Percentiles rank a stretch among this genome's conserved stretches.
These are phyloP conservation scores for Stereocaulon alpinum DNA, from an alignment of 495 filamentous ascomycete species.

Conservation along the genomic window DNA sequence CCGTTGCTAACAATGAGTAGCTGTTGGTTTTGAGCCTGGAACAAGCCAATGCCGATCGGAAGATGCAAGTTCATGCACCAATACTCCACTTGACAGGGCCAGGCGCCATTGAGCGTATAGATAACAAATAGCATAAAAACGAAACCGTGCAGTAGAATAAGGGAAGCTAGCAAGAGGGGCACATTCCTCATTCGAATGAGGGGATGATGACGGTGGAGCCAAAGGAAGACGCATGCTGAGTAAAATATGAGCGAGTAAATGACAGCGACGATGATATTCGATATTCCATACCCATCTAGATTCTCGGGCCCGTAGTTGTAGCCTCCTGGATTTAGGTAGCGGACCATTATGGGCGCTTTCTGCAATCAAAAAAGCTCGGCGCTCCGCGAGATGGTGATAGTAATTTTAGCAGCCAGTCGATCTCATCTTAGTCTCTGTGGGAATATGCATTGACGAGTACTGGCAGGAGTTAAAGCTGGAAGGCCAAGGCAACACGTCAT, in stretches of 20 bases:
- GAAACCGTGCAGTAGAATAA: constrained; percentile 56
- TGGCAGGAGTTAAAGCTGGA: too few relatives aligned
- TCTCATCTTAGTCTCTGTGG: too few relatives aligned
- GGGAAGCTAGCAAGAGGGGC: constrained; percentile 44
- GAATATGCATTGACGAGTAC: too few relatives aligned
- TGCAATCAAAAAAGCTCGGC: too few relatives aligned
- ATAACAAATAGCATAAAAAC: constrained; percentile 47
- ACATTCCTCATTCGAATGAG: constrained; percentile 57
- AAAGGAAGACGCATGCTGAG: constrained; percentile 44
- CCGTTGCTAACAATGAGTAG: constrained; percentile 51
- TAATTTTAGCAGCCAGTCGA: too few relatives aligned
- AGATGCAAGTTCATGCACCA: constrained; percentile 66
- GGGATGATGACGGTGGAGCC: constrained; percentile 43
- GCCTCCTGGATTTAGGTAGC: constrained; percentile 19
- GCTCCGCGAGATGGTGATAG: too few relatives aligned
- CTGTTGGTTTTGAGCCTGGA: constrained; percentile 58
- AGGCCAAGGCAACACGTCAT: too few relatives aligned
- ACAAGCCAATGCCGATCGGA: constrained; percentile 61
- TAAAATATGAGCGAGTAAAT: constrained; percentile 28
- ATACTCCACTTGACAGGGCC: constrained; percentile 51
- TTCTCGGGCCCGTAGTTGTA: constrained; percentile 14
- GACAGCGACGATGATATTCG: constrained; percentile 13
- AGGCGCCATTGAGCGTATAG: constrained; percentile 47
- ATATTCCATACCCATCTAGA: constrained; percentile 22
- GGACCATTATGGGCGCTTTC: constrained; percentile 12